These are phyloP conservation scores for Quercus rubra DNA, from an alignment of 306 rosid species.

Conservation along the genomic window DNA sequence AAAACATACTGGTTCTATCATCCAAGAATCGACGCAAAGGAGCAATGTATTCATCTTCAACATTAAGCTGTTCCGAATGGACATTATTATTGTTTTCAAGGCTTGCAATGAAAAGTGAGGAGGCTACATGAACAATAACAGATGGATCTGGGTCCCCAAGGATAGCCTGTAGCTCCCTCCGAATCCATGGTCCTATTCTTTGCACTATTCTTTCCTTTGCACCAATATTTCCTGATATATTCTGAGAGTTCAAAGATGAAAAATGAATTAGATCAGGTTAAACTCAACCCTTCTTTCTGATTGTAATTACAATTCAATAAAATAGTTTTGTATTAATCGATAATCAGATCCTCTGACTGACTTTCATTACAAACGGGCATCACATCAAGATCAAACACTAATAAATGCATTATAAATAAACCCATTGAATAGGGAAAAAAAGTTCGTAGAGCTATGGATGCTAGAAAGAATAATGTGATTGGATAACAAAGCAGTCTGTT, in stretches of 20 bases:
- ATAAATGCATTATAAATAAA: background rate
- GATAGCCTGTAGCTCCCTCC: slow-evolving; percentile 58
- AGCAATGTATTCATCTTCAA: slow-evolving; percentile 27
- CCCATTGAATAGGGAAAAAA: background rate
- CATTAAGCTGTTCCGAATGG: slow-evolving; percentile 22
- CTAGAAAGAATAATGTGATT: background rate
- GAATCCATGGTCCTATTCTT: slow-evolving; percentile 59
- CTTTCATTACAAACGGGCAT: background rate
- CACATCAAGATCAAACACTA: background rate
- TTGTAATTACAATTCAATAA: background rate
- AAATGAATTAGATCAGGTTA: background rate
- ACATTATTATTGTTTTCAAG: slow-evolving; percentile 28
- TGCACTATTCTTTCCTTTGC: slow-evolving; percentile 28
- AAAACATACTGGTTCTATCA: slow-evolving; percentile 45
- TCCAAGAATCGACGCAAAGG: slow-evolving; percentile 43
- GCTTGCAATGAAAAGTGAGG: slow-evolving; percentile 38
- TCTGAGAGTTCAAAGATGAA: slow-evolving; percentile 14
- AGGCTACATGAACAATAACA: slow-evolving; percentile 50
- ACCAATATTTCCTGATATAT: slow-evolving; percentile 14
- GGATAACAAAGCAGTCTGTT: background rate
- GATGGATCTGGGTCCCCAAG: slow-evolving; percentile 51
- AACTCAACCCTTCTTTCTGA: background rate
- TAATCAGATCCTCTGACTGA: background rate
- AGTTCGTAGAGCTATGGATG: background rate
- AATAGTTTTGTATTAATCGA: background rate